These are phyloP conservation scores for Leucocoprinus leucothites DNA, from an alignment of 768 basidiomycete genomes.

Conservation along the genomic window DNA sequence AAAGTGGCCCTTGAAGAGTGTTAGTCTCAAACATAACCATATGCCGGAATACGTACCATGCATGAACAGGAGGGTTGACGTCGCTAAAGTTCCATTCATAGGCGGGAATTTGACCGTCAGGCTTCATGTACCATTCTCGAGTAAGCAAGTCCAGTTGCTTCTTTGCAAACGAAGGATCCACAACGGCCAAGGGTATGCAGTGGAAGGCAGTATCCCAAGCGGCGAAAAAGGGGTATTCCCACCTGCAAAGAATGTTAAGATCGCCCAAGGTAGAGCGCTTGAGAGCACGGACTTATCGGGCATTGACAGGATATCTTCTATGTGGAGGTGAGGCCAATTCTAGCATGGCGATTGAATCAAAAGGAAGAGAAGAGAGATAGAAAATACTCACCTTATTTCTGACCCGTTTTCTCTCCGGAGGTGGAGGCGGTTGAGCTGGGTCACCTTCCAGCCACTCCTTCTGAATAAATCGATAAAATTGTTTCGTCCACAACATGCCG, in stretches of 20 bases:
- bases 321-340: slow-evolving; percentile 96
- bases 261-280: slow-evolving; percentile 5
- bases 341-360: slow-evolving; percentile 23
- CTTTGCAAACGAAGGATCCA: slow-evolving; percentile 95
- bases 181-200: slow-evolving; percentile 94
- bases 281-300: slow-evolving; percentile 81
- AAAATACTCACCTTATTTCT: slow-evolving; percentile 45
- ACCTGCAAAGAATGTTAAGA: slow-evolving; percentile 42
- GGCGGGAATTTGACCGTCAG: slow-evolving; percentile 96
- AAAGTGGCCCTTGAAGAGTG: slow-evolving; percentile 94
- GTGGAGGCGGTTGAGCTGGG: slow-evolving; percentile 91
- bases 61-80: slow-evolving; percentile 98
- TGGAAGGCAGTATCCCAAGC: slow-evolving; percentile 99
- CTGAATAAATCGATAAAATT: slow-evolving; percentile 94
- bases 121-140: slow-evolving; percentile 99
- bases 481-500: slow-evolving; percentile 99
- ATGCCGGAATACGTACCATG: slow-evolving; percentile 81
- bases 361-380: background rate
- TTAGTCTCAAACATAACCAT: no score
- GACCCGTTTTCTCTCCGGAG: slow-evolving; percentile 80
- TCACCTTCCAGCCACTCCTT: slow-evolving; percentile 97
- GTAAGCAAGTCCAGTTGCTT: slow-evolving; percentile 96
- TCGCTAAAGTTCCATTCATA: slow-evolving; percentile 99
- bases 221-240: slow-evolving; percentile 99
- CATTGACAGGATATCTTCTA: slow-evolving; percentile 97